phyloP scores from a whole-genome alignment of 2,329 filamentous ascomycete species.

The Colletotrichum incanum region DNA sequence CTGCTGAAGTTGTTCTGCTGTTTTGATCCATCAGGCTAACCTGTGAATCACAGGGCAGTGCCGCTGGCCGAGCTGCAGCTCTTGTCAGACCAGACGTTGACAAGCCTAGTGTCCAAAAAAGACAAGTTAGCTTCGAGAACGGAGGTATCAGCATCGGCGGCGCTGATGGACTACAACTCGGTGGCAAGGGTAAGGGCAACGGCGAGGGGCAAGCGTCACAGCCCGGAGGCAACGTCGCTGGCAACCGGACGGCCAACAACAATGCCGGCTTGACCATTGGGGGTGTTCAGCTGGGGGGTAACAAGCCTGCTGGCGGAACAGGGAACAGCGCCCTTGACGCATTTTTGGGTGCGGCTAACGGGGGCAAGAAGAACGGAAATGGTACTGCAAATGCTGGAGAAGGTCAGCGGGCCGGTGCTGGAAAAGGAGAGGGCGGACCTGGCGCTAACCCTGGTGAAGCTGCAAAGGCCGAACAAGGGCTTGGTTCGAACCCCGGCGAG shows the following conservation, averaged over 20 bases:
- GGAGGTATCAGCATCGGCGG: constrained; percentile 32
- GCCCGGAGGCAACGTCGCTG: neutral
- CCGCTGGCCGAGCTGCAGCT: constrained; percentile 30
- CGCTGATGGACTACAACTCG: constrained; percentile 16
- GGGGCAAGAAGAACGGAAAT: constrained; percentile 20
- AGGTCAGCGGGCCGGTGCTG: neutral
- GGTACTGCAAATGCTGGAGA: constrained; percentile 30
- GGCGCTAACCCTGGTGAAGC: too few species aligned
- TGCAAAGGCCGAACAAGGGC: neutral
- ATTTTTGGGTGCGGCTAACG: constrained; percentile 21
- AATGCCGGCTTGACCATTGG: constrained; percentile 35
- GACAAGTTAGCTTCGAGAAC: constrained; percentile 32
- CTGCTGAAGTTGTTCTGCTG: too few species aligned
- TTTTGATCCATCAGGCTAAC: neutral
- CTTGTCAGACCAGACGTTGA: constrained; percentile 19
- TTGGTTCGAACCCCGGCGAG: neutral
- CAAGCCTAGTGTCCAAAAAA: constrained; percentile 12
- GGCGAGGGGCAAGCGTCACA: constrained; percentile 10
- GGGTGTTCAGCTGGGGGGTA: constrained; percentile 19
- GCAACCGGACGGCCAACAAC: constrained; percentile 18
- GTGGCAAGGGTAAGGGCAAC: constrained; percentile 15
- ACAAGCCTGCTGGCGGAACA: constrained; percentile 16
- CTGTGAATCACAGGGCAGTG: constrained; percentile 9
- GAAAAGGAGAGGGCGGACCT: too few species aligned
- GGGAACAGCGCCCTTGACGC: constrained; percentile 36